These are phyloP conservation scores for Boletus eberwhitei DNA, from an alignment of 768 basidiomycete genomes.

Conservation along the genomic window DNA sequence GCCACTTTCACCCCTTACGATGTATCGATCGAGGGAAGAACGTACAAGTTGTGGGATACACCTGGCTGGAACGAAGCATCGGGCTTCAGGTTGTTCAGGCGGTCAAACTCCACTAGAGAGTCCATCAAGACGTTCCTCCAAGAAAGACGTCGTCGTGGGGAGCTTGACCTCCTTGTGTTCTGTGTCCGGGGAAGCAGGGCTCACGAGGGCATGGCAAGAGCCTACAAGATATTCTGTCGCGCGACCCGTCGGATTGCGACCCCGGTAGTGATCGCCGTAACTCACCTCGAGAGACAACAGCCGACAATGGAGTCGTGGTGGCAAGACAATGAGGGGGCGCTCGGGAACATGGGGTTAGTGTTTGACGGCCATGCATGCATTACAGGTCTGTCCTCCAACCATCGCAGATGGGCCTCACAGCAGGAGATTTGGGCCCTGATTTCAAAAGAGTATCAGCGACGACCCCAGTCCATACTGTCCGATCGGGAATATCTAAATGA, in stretches of 20 bases:
- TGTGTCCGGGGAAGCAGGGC: slow-evolving; percentile 22
- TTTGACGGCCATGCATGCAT: slow-evolving; percentile 32
- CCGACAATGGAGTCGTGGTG: slow-evolving; percentile 35
- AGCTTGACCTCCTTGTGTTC: slow-evolving; percentile 24
- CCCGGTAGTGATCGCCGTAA: slow-evolving; percentile 38
- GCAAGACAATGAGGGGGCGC: slow-evolving; percentile 20
- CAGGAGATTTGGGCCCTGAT: slow-evolving; percentile 14
- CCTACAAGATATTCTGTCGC: slow-evolving; percentile 27
- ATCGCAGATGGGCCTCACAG: slow-evolving; percentile 19
- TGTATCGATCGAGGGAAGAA: slow-evolving; percentile 13
- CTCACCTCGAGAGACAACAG: slow-evolving; percentile 34
- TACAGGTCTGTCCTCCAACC: slow-evolving; percentile 16
- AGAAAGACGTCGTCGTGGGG: slow-evolving; percentile 17
- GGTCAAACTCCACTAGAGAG: not conserved
- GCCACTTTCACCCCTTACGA: slow-evolving; percentile 21
- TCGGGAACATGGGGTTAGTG: slow-evolving; percentile 16
- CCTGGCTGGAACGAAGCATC: slow-evolving; percentile 25
- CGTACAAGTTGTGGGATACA: slow-evolving; percentile 32
- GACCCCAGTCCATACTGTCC: not conserved
- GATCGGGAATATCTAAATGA: slow-evolving; percentile 7
- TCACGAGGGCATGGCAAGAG: slow-evolving; percentile 5
- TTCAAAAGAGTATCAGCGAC: slow-evolving; percentile 4
- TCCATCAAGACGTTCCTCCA: slow-evolving; percentile 33
- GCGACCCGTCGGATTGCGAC: slow-evolving; percentile 31
- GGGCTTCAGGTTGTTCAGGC: slow-evolving; percentile 7